phyloP scores from a whole-genome alignment of 2,329 filamentous ascomycete species.

The Diaporthe vaccinii region DNA sequence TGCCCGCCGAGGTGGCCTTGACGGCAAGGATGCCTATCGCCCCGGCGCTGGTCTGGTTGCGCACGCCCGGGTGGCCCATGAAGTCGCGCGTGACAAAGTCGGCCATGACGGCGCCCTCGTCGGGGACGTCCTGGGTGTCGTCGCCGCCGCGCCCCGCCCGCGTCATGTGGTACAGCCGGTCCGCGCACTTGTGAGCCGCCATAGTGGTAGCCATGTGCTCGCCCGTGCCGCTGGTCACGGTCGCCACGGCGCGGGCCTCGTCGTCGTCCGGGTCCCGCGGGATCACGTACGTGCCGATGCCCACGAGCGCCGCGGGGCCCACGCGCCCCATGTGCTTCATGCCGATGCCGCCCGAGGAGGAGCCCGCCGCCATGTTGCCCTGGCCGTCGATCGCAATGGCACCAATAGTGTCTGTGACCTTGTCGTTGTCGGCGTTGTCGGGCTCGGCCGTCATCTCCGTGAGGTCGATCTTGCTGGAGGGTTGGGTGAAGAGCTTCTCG shows the following conservation, averaged over 20 bases:
- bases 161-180: constrained; percentile 82
- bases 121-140: constrained; percentile 71
- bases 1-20: constrained; percentile 83
- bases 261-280: constrained; percentile 79
- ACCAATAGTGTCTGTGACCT: constrained; percentile 92
- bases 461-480: constrained; percentile 18
- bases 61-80: constrained; percentile 90
- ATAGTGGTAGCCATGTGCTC: constrained; percentile 98
- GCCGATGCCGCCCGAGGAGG: constrained; percentile 96
- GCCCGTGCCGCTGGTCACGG: constrained; percentile 93
- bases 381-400: constrained; percentile 91
- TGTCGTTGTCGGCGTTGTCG: constrained; percentile 59
- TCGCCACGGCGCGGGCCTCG: constrained; percentile 79
- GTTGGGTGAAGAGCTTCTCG: neutral
- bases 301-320: constrained; percentile 92
- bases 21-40: constrained; percentile 93
- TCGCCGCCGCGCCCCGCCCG: constrained; percentile 71
- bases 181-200: constrained; percentile 88
- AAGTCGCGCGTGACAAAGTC: constrained; percentile 91
- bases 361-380: constrained; percentile 92
- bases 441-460: constrained; percentile 39
- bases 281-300: constrained; percentile 91
- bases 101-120: constrained; percentile 82
- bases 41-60: constrained; percentile 81
- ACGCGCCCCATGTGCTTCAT: constrained; percentile 97